Conservation (phyloP, 148 eudicot species). For the Rheum nobile region DNA sequence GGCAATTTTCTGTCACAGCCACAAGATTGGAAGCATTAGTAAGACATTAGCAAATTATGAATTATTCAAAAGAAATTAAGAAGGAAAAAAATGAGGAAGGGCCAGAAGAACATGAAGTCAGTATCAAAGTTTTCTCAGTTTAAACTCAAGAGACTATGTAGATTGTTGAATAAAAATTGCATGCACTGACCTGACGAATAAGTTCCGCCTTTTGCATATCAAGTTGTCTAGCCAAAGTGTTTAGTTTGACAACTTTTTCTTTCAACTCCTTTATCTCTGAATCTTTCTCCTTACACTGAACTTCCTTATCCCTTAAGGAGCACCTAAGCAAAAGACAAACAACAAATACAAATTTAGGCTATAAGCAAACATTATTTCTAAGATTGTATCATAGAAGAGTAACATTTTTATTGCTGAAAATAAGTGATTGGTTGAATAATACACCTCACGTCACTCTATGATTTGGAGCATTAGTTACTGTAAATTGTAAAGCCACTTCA, state of each 20-base stretch:
- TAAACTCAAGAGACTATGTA: too few species aligned
- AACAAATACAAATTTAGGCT: not conserved
- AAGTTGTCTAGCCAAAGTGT: constrained; percentile 42
- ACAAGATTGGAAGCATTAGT: not conserved
- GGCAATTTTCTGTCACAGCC: not conserved
- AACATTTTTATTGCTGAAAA: not conserved
- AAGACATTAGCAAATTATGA: not conserved
- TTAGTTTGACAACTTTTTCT: constrained; percentile 58
- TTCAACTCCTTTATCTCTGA: constrained; percentile 69
- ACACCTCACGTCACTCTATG: too few species aligned
- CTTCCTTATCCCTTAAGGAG: constrained; percentile 64
- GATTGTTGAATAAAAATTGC: too few species aligned
- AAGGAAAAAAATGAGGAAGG: not conserved
- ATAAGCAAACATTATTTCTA: not conserved
- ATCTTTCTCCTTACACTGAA: constrained; percentile 75
- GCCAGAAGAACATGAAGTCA: not conserved
- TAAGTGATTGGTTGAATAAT: too few species aligned
- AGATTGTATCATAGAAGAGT: not conserved
- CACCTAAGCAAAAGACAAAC: constrained; percentile 34
- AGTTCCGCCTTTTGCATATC: constrained; percentile 71
- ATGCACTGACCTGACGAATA: constrained; percentile 40
- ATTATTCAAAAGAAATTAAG: not conserved
- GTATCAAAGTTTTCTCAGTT: too few species aligned
- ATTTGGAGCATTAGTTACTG: too few species aligned
- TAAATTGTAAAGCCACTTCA: too few species aligned